Conservation (phyloP, 2,329 filamentous ascomycete species). For the Chaetomium strumarium region DNA sequence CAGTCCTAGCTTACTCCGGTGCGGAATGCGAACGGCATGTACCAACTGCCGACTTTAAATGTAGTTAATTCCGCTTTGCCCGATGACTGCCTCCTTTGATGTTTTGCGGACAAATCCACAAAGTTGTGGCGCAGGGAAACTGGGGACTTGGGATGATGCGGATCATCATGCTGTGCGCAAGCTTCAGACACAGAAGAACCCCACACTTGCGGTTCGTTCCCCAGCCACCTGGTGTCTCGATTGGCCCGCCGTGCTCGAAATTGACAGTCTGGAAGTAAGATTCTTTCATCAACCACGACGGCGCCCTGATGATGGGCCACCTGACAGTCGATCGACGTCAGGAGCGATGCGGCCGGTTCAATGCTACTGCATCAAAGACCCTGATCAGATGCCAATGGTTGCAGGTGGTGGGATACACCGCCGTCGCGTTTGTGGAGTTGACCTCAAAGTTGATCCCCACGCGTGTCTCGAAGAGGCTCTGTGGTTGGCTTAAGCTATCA, state of each 20-base stretch:
- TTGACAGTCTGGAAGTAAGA: neutral
- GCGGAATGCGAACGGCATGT: neutral
- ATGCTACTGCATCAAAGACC: no score
- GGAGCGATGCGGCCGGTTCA: no score
- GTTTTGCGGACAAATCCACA: neutral
- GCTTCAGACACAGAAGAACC: slow-evolving; percentile 7
- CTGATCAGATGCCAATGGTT: no score
- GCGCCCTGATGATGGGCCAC: no score
- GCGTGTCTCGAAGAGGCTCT: slow-evolving; percentile 14
- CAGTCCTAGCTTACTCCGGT: neutral
- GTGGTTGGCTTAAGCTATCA: slow-evolving; percentile 13
- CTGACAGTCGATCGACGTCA: no score
- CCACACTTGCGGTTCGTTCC: neutral
- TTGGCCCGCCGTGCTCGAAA: neutral
- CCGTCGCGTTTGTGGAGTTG: slow-evolving; percentile 4
- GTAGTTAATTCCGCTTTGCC: no score
- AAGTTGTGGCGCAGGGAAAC: neutral
- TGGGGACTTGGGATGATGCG: slow-evolving; percentile 6
- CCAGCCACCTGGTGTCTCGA: neutral
- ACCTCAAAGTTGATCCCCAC: slow-evolving; percentile 7
- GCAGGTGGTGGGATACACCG: slow-evolving; percentile 1
- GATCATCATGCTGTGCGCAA: slow-evolving; percentile 6
- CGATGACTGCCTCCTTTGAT: neutral
- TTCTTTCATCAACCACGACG: no score
- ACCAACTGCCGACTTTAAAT: slow-evolving; percentile 8